Conservation (phyloP, 2,329 filamentous ascomycete genomes). For the Trichocomaceae sp. region DNA sequence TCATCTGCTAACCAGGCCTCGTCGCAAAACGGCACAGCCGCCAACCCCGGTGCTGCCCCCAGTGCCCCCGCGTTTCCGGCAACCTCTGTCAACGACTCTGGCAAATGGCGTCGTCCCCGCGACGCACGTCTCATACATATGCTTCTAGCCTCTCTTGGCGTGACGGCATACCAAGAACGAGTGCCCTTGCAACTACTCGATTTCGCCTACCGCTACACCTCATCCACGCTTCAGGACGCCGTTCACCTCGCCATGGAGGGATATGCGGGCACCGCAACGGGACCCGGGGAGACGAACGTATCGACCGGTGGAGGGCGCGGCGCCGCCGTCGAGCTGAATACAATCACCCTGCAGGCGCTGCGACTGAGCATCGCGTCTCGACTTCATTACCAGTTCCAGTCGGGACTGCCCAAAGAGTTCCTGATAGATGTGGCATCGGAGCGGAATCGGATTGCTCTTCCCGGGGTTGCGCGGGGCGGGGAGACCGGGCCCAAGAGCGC, state of each 20-base stretch:
- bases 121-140: conserved; percentile 47
- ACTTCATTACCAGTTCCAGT: conserved; percentile 55
- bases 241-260: conserved; percentile 47
- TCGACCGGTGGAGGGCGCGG: conserved; percentile 29
- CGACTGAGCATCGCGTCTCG: conserved; percentile 56
- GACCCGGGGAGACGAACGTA: conserved; percentile 22
- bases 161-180: conserved; percentile 47
- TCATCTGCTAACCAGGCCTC: conserved; percentile 19
- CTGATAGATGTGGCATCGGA: conserved; percentile 52
- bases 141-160: conserved; percentile 44
- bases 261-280: conserved; percentile 37
- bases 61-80: conserved; percentile 34
- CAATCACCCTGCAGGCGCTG: conserved; percentile 52
- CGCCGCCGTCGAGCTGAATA: conserved; percentile 40
- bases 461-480: conserved; percentile 49
- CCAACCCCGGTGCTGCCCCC: conserved; percentile 19
- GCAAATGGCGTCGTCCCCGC: conserved; percentile 42
- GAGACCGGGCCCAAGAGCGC: conserved; percentile 19
- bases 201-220: conserved; percentile 50
- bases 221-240: conserved; percentile 47
- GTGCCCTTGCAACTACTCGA: conserved; percentile 48
- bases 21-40: conserved; percentile 19
- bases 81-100: conserved; percentile 41
- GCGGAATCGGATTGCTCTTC: conserved; percentile 48
- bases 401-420: conserved; percentile 55